These are phyloP conservation scores for Solanum commersonii DNA, from an alignment of 257 asterid species.

Conservation along the genomic window DNA sequence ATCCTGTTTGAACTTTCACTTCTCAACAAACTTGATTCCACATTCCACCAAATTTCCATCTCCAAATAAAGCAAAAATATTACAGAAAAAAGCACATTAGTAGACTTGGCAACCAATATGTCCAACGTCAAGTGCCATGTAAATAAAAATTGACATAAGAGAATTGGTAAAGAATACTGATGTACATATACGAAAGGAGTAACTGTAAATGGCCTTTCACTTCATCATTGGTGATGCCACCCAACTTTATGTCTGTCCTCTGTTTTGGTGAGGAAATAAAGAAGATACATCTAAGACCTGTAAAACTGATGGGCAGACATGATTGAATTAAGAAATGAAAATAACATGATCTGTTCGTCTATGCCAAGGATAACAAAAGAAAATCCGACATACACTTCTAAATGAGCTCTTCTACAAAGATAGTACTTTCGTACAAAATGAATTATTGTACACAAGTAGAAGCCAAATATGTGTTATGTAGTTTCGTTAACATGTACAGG, in stretches of 20 bases:
- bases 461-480: slow-evolving; percentile 80
- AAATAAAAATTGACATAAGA: background rate
- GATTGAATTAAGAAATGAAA: background rate
- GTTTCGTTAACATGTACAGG: slow-evolving; percentile 61
- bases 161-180: background rate
- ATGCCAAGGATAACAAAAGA: background rate
- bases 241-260: background rate
- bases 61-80: background rate
- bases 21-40: background rate
- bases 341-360: background rate
- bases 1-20: background rate
- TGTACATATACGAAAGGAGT: background rate
- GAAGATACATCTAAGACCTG: background rate
- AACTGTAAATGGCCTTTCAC: background rate
- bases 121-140: background rate
- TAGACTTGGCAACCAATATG: background rate
- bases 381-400: background rate
- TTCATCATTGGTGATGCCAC: background rate
- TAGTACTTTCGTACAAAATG: background rate
- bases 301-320: background rate
- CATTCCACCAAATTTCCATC: background rate
- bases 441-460: slow-evolving; percentile 31
- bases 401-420: background rate
- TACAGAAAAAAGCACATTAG: background rate
- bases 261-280: background rate